These are phyloP conservation scores for Cladophialophora carrionii DNA, from an alignment of 2,329 filamentous ascomycete genomes.

Conservation along the genomic window DNA sequence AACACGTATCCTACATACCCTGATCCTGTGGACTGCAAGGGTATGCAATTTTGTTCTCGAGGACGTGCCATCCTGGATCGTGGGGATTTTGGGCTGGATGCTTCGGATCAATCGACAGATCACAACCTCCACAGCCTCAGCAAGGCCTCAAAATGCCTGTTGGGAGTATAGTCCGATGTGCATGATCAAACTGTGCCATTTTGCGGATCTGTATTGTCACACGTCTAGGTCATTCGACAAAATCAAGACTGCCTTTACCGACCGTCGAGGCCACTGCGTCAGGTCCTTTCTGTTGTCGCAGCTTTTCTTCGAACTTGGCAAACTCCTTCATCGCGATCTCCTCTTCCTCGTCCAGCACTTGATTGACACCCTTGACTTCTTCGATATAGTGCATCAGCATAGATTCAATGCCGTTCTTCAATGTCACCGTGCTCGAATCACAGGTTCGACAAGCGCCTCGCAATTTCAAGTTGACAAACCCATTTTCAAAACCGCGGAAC, in stretches of 20 bases:
- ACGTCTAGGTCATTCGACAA: conserved; percentile 42
- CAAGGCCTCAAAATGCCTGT: not conserved
- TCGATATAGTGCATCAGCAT: conserved; percentile 99
- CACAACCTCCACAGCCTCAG: not conserved
- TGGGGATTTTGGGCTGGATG: not conserved
- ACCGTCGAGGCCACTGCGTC: conserved; percentile 55
- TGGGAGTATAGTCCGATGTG: not conserved
- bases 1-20: not conserved
- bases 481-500: conserved; percentile 84
- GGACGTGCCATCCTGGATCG: not conserved
- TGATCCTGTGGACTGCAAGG: not conserved
- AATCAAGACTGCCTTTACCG: conserved; percentile 59
- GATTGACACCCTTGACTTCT: conserved; percentile 89
- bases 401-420: conserved; percentile 97
- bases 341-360: conserved; percentile 89
- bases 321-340: conserved; percentile 86
- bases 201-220: not conserved
- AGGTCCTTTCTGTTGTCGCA: conserved; percentile 61
- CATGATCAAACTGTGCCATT: too few species aligned
- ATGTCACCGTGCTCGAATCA: conserved; percentile 92
- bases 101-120: not conserved
- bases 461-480: conserved; percentile 82
- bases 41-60: not conserved
- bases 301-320: conserved; percentile 89
- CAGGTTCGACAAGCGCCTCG: conserved; percentile 93